Conservation (phyloP, 2,329 filamentous ascomycete species). For the Ceratocystis albifundus region DNA sequence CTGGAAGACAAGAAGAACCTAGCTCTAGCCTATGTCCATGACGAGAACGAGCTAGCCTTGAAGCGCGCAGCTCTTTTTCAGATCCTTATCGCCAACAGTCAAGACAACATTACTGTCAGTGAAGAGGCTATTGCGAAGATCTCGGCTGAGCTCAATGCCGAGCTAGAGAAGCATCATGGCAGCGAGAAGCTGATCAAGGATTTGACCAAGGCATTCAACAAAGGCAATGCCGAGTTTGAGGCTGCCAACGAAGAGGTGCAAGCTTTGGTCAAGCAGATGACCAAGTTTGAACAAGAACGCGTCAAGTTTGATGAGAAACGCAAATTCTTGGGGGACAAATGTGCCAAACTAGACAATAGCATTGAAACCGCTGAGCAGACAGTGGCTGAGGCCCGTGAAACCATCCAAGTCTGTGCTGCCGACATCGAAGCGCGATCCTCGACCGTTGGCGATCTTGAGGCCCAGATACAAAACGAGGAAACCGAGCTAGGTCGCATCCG, state of each 20-base stretch:
- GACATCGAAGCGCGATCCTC: constrained; percentile 66
- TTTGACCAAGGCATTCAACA: constrained; percentile 72
- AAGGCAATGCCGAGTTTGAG: constrained; percentile 73
- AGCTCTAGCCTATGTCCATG: constrained; percentile 73
- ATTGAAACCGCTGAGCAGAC: constrained; percentile 66
- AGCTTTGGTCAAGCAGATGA: constrained; percentile 68
- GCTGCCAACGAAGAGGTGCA: constrained; percentile 72
- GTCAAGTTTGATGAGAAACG: constrained; percentile 98
- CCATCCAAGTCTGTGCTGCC: constrained; percentile 63
- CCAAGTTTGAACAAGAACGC: constrained; percentile 87
- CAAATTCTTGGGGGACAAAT: constrained; percentile 83
- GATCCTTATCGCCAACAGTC: constrained; percentile 76
- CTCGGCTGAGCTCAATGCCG: constrained; percentile 72
- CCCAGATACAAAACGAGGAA: constrained; percentile 66
- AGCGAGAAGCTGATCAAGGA: constrained; percentile 83
- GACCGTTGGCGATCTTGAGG: constrained; percentile 67
- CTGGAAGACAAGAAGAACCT: constrained; percentile 96
- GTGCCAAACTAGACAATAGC: constrained; percentile 87
- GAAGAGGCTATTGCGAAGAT: constrained; percentile 85
- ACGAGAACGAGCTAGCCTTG: constrained; percentile 82
- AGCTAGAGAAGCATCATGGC: constrained; percentile 84
- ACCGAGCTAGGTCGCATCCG: constrained; percentile 71
- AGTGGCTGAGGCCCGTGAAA: constrained; percentile 60
- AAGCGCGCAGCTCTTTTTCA: constrained; percentile 93
- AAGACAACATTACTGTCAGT: constrained; percentile 77